Evolutionary conservation across 768 basidiomycete species (phyloP), one percentile per base, ranked within the genome.

Genomic region (Punctularia strigosozonata): DNA sequence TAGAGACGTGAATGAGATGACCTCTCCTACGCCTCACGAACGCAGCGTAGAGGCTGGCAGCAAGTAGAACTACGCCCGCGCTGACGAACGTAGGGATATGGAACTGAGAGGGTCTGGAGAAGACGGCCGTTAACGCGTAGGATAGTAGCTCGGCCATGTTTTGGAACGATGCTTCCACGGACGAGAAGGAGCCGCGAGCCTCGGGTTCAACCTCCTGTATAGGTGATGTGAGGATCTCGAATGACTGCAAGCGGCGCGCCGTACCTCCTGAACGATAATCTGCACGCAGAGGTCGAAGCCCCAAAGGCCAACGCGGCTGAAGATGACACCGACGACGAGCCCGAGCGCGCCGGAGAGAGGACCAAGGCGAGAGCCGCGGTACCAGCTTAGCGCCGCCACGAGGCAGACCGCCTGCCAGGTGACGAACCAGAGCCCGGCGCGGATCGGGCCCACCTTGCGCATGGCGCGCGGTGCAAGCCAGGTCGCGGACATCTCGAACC

Each of bases 231-330:
- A 5, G 5, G 5, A 13, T 28, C 38, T 5, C 18, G 36, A 15
- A 14, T 25, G 14, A 47, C 40, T 5, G 40, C 8, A n/a, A 20
- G 44, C 45, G 18, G 52, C 55, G 28, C 47, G n/a, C n/a, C n/a
- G n/a, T n/a, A 31, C 52, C 51, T 54, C 38, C 42, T 58, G 56
- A n/a, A 56, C 44, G 25, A 56, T 47, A 5, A 49, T 39, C 37
- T 58, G 56, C 3, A 45, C 50, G 28, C 49, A 48, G 15, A 58
- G 48, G 38, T 58, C 55, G 23, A 56, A 58, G 7, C 55, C 55
- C 56, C 56, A 56, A 12, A 58, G 45, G 10, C 56, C 55, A 8
- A 55, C 31, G 4, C 56, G 47, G 36, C 55, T 56, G n/a, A 48
- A 28, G 18, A 51, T 51, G 7, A 52, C 49, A 15, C 44, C 49